These are phyloP conservation scores for Coix lacrymajobi DNA, from an alignment of 176 grass and related monocot species.

Conservation along the genomic window DNA sequence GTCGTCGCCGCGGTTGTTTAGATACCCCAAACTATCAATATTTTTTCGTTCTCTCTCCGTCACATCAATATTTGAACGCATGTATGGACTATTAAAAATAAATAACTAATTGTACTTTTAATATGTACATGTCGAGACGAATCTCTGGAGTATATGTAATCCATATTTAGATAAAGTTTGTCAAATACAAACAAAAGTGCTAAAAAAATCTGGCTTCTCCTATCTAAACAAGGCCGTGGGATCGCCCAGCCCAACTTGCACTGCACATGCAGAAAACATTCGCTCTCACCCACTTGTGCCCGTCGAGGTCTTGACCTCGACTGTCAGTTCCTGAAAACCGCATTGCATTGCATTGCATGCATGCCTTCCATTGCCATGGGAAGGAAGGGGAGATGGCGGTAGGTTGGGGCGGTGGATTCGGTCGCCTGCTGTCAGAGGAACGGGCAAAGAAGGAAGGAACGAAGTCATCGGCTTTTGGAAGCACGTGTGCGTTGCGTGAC, in stretches of 20 bases:
- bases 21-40: no score
- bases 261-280: background rate
- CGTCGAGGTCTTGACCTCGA: background rate
- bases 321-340: background rate
- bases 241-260: background rate
- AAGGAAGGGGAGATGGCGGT: background rate
- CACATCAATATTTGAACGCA: no score
- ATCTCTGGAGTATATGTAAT: no score
- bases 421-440: background rate
- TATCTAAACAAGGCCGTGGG: no score
- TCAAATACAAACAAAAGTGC: no score
- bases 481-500: background rate
- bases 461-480: background rate
- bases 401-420: background rate
- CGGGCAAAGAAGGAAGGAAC: background rate
- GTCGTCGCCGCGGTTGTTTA: no score
- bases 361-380: background rate
- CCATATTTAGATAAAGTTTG: no score
- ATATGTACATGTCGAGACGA: no score
- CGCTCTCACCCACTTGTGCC: background rate
- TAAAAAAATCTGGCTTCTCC: no score
- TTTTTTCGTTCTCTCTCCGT: no score
- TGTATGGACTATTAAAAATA: no score
- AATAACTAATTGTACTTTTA: no score
- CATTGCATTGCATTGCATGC: background rate